These are phyloP conservation scores for Diaporthe batatas DNA, from an alignment of 2,329 filamentous ascomycete species.

Conservation along the genomic window DNA sequence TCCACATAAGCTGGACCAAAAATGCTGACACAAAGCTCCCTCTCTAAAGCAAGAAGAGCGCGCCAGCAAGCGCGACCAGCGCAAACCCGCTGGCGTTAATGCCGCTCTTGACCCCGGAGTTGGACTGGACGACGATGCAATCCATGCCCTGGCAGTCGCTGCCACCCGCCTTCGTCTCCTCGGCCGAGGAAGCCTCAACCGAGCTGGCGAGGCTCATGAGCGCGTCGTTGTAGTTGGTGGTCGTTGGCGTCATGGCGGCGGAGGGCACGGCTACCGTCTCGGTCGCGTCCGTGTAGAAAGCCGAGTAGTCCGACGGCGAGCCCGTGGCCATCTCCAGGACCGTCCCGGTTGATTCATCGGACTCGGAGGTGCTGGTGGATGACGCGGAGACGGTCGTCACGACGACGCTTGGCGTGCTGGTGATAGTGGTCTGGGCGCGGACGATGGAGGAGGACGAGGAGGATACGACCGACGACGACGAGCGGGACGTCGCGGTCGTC, in stretches of 20 bases:
- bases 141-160: conserved; percentile 32
- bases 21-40: not conserved
- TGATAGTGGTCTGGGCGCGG: conserved; percentile 26
- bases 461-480: not conserved
- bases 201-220: conserved; percentile 28
- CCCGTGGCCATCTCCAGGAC: conserved; percentile 37
- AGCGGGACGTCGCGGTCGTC: not conserved
- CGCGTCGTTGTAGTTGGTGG: conserved; percentile 32
- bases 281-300: conserved; percentile 23
- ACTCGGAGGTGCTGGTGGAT: not conserved
- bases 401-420: conserved; percentile 28
- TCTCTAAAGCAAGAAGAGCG: conserved; percentile 34
- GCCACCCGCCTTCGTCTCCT: not conserved
- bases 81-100: conserved; percentile 32
- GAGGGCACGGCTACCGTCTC: conserved; percentile 31
- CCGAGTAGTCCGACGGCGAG: conserved; percentile 13
- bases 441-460: conserved; percentile 8
- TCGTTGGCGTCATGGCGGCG: conserved; percentile 6
- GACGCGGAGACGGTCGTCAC: conserved; percentile 22
- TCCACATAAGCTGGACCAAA: not conserved
- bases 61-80: conserved; percentile 39
- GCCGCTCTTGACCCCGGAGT: conserved; percentile 25
- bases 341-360: conserved; percentile 4
- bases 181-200: not conserved
- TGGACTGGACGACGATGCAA: conserved; percentile 41